Evolutionary conservation across 2,329 filamentous ascomycete species (phyloP).

Genomic region (Cytospora piceicola): DNA sequence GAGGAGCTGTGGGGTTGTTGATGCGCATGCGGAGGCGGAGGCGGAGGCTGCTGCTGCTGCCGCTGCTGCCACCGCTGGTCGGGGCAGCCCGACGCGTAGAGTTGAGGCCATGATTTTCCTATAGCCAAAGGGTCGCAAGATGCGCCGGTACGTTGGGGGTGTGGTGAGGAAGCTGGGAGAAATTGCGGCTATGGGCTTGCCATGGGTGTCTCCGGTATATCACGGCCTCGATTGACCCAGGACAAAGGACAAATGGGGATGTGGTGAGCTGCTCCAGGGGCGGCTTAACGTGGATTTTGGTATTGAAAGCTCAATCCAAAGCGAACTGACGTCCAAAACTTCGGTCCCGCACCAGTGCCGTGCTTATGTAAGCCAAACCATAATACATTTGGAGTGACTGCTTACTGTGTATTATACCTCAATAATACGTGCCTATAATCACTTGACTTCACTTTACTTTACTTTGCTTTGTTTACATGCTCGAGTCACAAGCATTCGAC

Average conservation of each 20-base stretch:
- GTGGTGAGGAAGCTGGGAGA: background rate
- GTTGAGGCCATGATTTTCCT: constrained; percentile 22
- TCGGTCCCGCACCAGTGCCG: background rate
- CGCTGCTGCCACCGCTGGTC: constrained; percentile 17
- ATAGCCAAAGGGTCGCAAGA: background rate
- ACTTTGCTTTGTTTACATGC: no score
- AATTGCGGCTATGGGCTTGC: constrained; percentile 1
- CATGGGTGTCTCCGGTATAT: background rate
- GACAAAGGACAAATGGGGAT: background rate
- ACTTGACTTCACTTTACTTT: no score
- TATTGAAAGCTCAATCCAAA: background rate
- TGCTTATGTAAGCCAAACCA: constrained; percentile 21
- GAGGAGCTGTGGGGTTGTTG: background rate
- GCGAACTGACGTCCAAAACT: background rate
- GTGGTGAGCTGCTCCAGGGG: background rate
- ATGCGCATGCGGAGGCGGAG: constrained; percentile 1
- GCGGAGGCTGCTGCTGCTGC: background rate
- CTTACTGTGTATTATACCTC: no score
- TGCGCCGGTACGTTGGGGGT: background rate
- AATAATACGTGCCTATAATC: no score
- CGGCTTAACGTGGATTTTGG: background rate
- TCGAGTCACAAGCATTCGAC: no score
- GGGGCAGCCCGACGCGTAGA: constrained; percentile 21
- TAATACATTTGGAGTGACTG: no score
- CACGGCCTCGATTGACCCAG: background rate